Percentiles rank a stretch among this genome's conserved stretches.
phyloP scores from a whole-genome alignment of 2,329 filamentous ascomycete genomes.

The Saccharata proteae region DNA sequence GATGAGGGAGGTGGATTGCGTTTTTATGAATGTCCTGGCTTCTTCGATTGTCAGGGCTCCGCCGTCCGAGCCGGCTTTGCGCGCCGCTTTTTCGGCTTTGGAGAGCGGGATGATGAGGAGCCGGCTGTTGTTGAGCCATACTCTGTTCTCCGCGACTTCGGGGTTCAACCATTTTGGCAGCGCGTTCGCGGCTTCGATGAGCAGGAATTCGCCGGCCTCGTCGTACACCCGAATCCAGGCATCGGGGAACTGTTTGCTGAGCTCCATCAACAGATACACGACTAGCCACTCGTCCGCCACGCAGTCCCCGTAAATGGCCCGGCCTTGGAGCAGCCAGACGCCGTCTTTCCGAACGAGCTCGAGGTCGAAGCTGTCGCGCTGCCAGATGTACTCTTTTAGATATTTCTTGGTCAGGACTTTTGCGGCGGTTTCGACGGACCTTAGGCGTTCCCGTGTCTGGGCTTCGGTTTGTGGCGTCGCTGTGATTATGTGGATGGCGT shows the following conservation, averaged over 20 bases:
- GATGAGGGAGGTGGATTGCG: constrained; percentile 41
- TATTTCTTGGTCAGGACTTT: constrained; percentile 49
- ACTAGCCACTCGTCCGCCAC: constrained; percentile 97
- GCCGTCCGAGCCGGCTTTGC: constrained; percentile 12
- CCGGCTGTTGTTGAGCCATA: constrained; percentile 72
- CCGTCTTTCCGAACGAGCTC: constrained; percentile 48
- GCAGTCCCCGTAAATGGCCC: constrained; percentile 82
- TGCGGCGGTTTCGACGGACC: constrained; percentile 58
- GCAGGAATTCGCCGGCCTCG: constrained; percentile 85
- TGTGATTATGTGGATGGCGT: constrained; percentile 63
- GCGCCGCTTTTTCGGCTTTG: not conserved
- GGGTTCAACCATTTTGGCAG: constrained; percentile 86
- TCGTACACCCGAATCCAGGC: constrained; percentile 78
- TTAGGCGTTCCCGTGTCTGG: constrained; percentile 53
- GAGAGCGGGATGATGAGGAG: constrained; percentile 58
- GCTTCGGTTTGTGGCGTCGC: constrained; percentile 36
- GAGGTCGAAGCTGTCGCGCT: constrained; percentile 69
- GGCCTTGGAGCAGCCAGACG: constrained; percentile 54
- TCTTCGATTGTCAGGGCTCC: constrained; percentile 46
- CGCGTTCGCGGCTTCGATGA: constrained; percentile 83
- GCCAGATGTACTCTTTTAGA: constrained; percentile 89
- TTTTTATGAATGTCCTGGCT: constrained; percentile 47
- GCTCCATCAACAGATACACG: constrained; percentile 73
- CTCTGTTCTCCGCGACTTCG: constrained; percentile 72
- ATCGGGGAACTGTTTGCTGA: constrained; percentile 59